Base-by-base conservation (phyloP, 108 stramenopile species). In the Nitzschia sp. region DNA sequence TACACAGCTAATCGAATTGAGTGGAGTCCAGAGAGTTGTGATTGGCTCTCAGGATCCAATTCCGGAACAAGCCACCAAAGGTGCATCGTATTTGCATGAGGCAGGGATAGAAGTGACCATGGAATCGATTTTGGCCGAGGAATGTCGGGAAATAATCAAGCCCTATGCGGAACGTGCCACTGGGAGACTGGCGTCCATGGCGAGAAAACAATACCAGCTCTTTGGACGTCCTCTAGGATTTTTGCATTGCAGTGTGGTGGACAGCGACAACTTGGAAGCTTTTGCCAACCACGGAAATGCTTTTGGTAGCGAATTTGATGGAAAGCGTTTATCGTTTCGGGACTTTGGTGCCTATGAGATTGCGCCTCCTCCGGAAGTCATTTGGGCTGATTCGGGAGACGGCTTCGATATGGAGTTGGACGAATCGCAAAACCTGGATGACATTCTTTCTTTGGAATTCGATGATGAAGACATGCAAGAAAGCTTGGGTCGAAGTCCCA, bases 241-340 rank as follows among this genome's bases (percentile, higher is more conserved):
- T 55, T 59, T 94, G 51, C 93, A 94, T 77, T 94, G 93, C 65
- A 82, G 80, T 70, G 90, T 94, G n/a, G 90, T 94, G 15, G 88
- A 91, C 51, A 84, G 82, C 49, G 81, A 86, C 36, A 85, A 94
- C 54, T 61, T 87, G 9, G 85, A 91, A 60, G 89, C 93, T n/a
- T 94, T 91, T 80, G 87, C 85, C 2, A 64, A 86, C 19, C 83
- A 89, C 59, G 93, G 93, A 1, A 94, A 94, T 70, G 81, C 88
- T 23, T 94, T 94, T 75, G 93, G 93, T 24, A 91, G 86, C 33
- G 71, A 79, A 13, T 88, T 90, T 62, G 90, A 86, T 54, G 93
- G 93, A 0, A 74, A 91, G 54, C 78, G 68, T 32, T 62, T 94
- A 1, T 80, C 77, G 9, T 89, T 80, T 64, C 79, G 92, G 27